phyloP scores from a whole-genome alignment of 2,329 filamentous ascomycete species.

The Mycocentrospora acerina region DNA sequence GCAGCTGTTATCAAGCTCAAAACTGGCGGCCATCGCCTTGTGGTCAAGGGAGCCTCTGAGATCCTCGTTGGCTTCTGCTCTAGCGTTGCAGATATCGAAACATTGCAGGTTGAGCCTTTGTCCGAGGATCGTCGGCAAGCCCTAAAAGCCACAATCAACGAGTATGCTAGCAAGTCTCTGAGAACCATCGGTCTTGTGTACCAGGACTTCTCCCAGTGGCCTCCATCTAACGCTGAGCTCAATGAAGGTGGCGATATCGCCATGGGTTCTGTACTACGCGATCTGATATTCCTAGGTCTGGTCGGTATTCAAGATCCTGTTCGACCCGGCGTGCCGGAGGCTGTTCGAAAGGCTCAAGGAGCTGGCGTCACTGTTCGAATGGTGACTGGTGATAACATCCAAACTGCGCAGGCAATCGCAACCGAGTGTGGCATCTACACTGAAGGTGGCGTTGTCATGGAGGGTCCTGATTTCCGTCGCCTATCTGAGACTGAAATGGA shows the following conservation, averaged over 20 bases:
- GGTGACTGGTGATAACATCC: slow-evolving; percentile 81
- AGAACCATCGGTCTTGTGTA: slow-evolving; percentile 47
- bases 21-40: slow-evolving; percentile 51
- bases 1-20: slow-evolving; percentile 55
- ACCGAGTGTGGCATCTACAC: slow-evolving; percentile 76
- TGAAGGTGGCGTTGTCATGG: slow-evolving; percentile 70
- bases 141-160: slow-evolving; percentile 35
- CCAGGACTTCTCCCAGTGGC: slow-evolving; percentile 41
- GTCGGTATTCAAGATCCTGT: slow-evolving; percentile 96
- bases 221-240: slow-evolving; percentile 27
- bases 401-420: slow-evolving; percentile 78
- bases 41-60: slow-evolving; percentile 60
- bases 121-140: slow-evolving; percentile 16
- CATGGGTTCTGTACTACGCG: slow-evolving; percentile 18
- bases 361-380: slow-evolving; percentile 90
- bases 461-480: slow-evolving; percentile 76
- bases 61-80: slow-evolving; percentile 53
- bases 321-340: slow-evolving; percentile 80
- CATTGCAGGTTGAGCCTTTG: slow-evolving; percentile 16
- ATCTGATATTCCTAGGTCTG: slow-evolving; percentile 80
- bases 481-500: slow-evolving; percentile 62
- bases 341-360: slow-evolving; percentile 82
- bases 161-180: slow-evolving; percentile 44
- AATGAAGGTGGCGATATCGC: slow-evolving; percentile 24
- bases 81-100: slow-evolving; percentile 14